Percentiles rank a stretch among this genome's conserved stretches.
phyloP scores from a whole-genome alignment of 768 basidiomycete species.

The Podaxis mareebaensis region DNA sequence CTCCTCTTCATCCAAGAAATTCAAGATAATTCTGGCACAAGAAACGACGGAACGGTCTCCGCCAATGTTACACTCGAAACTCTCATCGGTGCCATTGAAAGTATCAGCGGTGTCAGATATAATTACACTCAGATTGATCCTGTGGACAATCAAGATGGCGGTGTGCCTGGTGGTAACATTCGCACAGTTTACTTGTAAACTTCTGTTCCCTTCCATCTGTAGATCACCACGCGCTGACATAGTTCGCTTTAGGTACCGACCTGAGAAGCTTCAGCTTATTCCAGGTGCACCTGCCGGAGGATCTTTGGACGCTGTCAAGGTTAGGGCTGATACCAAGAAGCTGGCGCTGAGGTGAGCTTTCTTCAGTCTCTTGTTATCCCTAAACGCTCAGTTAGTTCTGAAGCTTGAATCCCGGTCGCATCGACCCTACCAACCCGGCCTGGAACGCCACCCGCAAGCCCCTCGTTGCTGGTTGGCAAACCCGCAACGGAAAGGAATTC shows the following conservation, averaged over 20 bases:
- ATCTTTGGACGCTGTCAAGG: conserved; percentile 44
- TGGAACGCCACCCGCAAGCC: conserved; percentile 63
- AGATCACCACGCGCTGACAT: neutral
- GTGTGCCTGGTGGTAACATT: conserved; percentile 64
- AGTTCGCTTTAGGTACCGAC: conserved; percentile 37
- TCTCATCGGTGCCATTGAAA: conserved; percentile 49
- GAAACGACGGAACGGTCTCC: conserved; percentile 51
- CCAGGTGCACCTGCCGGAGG: conserved; percentile 47
- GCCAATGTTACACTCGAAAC: conserved; percentile 54
- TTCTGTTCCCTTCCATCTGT: neutral
- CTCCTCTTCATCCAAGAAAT: conserved; percentile 67
- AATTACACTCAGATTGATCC: conserved; percentile 51
- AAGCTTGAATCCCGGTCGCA: conserved; percentile 63
- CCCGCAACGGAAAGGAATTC: conserved; percentile 41
- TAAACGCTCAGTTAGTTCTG: conserved; percentile 10
- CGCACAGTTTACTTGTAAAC: conserved; percentile 56
- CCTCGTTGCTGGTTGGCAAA: conserved; percentile 57
- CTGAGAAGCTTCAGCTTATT: conserved; percentile 49
- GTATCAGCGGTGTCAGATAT: conserved; percentile 44
- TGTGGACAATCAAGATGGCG: conserved; percentile 56
- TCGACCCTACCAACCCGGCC: conserved; percentile 54
- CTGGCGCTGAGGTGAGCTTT: conserved; percentile 43
- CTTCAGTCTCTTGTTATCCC: neutral
- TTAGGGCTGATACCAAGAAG: conserved; percentile 29
- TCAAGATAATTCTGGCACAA: conserved; percentile 56